These are phyloP conservation scores for Boletus rufocinnamomeus DNA, from an alignment of 768 basidiomycete genomes.

Conservation along the genomic window DNA sequence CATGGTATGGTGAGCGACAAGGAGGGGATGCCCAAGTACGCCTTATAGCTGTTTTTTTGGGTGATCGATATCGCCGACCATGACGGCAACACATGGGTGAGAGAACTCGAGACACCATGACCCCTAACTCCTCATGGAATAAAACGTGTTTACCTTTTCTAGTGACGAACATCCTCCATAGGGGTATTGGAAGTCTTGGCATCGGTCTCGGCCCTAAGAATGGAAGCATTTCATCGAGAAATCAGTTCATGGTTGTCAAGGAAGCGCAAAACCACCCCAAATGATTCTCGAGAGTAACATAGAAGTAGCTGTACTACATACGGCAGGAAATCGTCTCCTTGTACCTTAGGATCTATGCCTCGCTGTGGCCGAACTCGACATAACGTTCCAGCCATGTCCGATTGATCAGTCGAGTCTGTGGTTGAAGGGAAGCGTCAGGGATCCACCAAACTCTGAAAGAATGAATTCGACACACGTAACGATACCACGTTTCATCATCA, in stretches of 20 bases:
- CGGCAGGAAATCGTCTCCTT: background rate
- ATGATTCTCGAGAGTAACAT: background rate
- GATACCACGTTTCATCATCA: slow-evolving; percentile 38
- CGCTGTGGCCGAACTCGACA: slow-evolving; percentile 22
- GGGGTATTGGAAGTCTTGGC: background rate
- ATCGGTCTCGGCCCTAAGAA: background rate
- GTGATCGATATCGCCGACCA: slow-evolving; percentile 1
- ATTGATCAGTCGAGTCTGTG: slow-evolving; percentile 23
- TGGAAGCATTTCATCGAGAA: background rate
- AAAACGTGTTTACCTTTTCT: slow-evolving; percentile 15
- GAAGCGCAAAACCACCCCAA: background rate
- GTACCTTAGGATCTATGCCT: slow-evolving; percentile 2
- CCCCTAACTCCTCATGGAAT: background rate
- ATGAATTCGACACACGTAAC: slow-evolving; percentile 24
- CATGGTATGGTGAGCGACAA: slow-evolving; percentile 8
- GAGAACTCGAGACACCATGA: background rate
- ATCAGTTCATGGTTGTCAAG: background rate
- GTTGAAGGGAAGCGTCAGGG: background rate
- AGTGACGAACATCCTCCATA: background rate
- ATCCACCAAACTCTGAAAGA: background rate
- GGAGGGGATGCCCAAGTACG: background rate
- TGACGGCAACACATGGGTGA: background rate
- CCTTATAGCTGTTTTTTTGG: background rate
- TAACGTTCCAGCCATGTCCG: slow-evolving; percentile 31
- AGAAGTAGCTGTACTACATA: slow-evolving; percentile 1